These are phyloP conservation scores for Schizophyllum amplum DNA, from an alignment of 1,284 basidiomycete species.

Conservation along the genomic window DNA sequence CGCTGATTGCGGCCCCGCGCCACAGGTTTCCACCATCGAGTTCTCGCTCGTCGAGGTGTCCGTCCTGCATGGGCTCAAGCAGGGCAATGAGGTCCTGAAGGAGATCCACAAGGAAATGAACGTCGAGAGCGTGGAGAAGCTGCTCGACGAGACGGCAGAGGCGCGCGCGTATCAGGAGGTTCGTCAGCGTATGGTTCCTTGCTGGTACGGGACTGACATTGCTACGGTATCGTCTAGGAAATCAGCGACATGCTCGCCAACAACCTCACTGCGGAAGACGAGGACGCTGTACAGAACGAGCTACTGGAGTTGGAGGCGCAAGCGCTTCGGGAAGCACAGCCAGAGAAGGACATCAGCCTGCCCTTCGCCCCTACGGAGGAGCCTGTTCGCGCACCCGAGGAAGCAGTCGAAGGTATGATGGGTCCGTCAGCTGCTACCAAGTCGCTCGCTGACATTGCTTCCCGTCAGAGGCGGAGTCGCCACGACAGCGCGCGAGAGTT, in stretches of 20 bases:
- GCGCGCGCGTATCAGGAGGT: constrained; percentile 89
- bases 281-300: constrained; percentile 88
- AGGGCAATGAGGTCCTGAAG: constrained; percentile 89
- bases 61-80: constrained; percentile 86
- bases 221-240: constrained; percentile 72
- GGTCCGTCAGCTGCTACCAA: not conserved
- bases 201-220: too few species aligned
- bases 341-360: constrained; percentile 8
- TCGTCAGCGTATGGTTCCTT: constrained; percentile 21
- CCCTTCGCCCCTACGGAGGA: constrained; percentile 38
- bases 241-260: constrained; percentile 84
- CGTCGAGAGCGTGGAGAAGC: constrained; percentile 85
- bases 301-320: constrained; percentile 62
- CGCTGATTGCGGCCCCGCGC: not conserved
- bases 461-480: constrained; percentile 1
- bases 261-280: constrained; percentile 81
- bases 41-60: constrained; percentile 93
- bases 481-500: constrained; percentile 23
- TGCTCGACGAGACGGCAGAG: constrained; percentile 89
- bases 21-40: constrained; percentile 89
- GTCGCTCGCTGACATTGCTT: not conserved
- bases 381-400: constrained; percentile 21
- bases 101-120: constrained; percentile 94
- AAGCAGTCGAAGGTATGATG: not conserved
- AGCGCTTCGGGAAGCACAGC: constrained; percentile 30